Evolutionary conservation across 768 basidiomycete genomes (phyloP), one percentile per base, ranked within the genome.

Genomic region (Trametes maxima): DNA sequence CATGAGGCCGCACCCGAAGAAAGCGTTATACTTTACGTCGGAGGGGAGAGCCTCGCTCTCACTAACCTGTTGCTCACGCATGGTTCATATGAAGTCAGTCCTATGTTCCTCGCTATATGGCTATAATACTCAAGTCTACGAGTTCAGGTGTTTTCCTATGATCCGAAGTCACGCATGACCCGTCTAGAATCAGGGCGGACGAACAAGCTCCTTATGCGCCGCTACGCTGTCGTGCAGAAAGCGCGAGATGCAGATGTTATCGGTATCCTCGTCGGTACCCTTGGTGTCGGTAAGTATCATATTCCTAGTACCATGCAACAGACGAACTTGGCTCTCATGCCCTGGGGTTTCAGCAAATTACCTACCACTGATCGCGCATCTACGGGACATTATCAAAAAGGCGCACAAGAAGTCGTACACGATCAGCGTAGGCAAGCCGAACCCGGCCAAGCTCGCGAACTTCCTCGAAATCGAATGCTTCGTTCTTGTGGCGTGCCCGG

Each of bases 391-490:
- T 10, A 82, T 98, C 51, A 72, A 80, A 0, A 79, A 78, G 40
- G 80, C 85, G 0, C 84, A 82, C 61, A 96, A 95, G 77, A 98
- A 98, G 73, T 86, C 85, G 63, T 99, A 98, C 75, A 98, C 96
- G 2, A 85, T 99, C 66, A 91, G 87, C 54, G 95, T 99, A 0
- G 96, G 97, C 39, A 94, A 96, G 74, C 83, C 97, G 48, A 97
- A 93, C 67, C 95, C 97, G 0, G 84, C 94, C 7, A 98, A 98
- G 69, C 81, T 98, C 21, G 96, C 88, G 10, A 99, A 98, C 74
- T 98, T 98, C 73, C 82, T 91, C 69, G 95, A 98, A 72, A 88
- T 99, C 50, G 96, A 98, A 70, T 96, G 95, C 68, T 98, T 94
- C 69, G 89, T 98, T 17, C 80, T 97, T 59, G 92, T 97, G 3